Percentiles rank a stretch among this genome's conserved stretches.
phyloP scores from a whole-genome alignment of 164 flowering plant species.

The Vitis amurensis region DNA sequence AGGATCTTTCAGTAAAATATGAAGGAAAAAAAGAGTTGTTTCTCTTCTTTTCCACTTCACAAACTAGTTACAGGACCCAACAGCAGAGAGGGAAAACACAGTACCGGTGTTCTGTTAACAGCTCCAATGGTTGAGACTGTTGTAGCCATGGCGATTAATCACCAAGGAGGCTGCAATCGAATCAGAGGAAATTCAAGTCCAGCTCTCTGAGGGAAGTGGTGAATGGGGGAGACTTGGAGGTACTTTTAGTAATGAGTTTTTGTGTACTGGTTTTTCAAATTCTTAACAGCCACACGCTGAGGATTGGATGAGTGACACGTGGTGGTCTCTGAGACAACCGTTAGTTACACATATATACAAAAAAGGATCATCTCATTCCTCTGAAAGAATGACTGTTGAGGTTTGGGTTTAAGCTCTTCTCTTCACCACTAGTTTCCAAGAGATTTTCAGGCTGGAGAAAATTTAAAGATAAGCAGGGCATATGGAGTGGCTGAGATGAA shows the following conservation, averaged over 20 bases:
- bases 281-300: conserved; percentile 44
- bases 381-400: conserved; percentile 5
- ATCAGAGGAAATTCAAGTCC: not conserved
- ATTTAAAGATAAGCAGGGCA: too few relatives aligned
- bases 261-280: conserved; percentile 21
- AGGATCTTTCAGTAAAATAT: too few relatives aligned
- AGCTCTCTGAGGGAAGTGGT: not conserved
- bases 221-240: not conserved
- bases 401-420: conserved; percentile 4
- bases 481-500: too few relatives aligned
- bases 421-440: too few relatives aligned
- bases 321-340: conserved; percentile 4
- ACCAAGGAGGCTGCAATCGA: not conserved
- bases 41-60: not conserved
- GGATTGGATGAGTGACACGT: conserved; percentile 33
- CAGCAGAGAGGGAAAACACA: conserved; percentile 5
- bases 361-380: not conserved
- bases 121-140: conserved; percentile 42
- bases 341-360: not conserved
- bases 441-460: too few relatives aligned
- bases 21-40: too few relatives aligned
- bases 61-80: not conserved
- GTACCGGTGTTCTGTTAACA: conserved; percentile 40
- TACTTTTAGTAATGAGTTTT: not conserved
- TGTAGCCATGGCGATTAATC: not conserved